Percentiles rank a stretch among this genome's conserved stretches.
These are phyloP conservation scores for Selaginella tamariscina DNA, from an alignment of 75 land plant genomes.

Conservation along the genomic window DNA sequence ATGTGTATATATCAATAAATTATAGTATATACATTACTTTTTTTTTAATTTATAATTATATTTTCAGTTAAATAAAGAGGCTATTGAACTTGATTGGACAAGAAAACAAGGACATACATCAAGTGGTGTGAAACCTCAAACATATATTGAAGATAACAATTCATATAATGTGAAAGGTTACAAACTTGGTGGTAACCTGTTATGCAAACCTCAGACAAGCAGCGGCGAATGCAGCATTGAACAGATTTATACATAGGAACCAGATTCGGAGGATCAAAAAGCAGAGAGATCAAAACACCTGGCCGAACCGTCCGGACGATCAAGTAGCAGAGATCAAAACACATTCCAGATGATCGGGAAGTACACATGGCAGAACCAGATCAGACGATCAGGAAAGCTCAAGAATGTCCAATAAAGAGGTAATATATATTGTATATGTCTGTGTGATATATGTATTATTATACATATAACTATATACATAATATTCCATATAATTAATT, in stretches of 20 bases:
- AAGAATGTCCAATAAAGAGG: neutral
- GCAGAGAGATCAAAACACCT: neutral
- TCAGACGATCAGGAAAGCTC: neutral
- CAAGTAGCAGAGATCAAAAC: neutral
- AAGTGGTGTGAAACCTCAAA: slow-evolving; percentile 28
- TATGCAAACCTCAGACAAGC: slow-evolving; percentile 39
- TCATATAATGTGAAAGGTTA: slow-evolving; percentile 15
- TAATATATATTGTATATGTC: neutral
- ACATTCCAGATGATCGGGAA: neutral
- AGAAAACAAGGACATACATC: slow-evolving; percentile 57
- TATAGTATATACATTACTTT: neutral
- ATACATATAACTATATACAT: too few relatives aligned
- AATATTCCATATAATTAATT: too few relatives aligned
- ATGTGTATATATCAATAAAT: neutral
- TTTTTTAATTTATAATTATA: neutral
- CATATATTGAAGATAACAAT: slow-evolving; percentile 20
- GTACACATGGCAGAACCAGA: slow-evolving; percentile 7
- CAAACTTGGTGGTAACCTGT: slow-evolving; percentile 62
- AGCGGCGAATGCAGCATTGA: slow-evolving; percentile 67
- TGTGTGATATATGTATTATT: too few relatives aligned
- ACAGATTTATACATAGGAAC: slow-evolving; percentile 19
- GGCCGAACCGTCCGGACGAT: slow-evolving; percentile 14
- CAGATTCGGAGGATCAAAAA: slow-evolving; percentile 4
- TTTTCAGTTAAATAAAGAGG: slow-evolving; percentile 79
- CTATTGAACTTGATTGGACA: slow-evolving; percentile 80